Evolutionary conservation across 176 grass and related monocot species (phyloP).

Genomic region (Rhynchospora tenuis): DNA sequence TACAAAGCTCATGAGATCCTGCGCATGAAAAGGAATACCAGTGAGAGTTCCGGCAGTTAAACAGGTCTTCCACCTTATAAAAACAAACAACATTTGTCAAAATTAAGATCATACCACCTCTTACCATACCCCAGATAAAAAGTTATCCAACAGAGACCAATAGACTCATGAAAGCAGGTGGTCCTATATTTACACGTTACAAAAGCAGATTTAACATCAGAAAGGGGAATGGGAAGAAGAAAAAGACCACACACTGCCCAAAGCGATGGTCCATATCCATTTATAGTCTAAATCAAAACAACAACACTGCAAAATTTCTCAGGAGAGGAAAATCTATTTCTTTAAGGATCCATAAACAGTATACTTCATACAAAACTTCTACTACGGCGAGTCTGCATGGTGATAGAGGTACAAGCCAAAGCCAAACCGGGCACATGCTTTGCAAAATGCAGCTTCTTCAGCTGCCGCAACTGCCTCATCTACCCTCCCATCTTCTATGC

Average conservation of each 20-base stretch:
- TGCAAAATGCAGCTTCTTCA: conserved; percentile 77
- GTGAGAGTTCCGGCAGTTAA: background rate
- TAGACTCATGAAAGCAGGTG: background rate
- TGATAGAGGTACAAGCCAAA: conserved; percentile 89
- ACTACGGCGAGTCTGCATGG: conserved; percentile 41
- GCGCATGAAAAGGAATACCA: background rate
- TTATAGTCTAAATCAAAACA: background rate
- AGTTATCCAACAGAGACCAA: background rate
- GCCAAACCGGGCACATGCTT: conserved; percentile 81
- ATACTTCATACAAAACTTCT: background rate
- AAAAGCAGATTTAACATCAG: background rate
- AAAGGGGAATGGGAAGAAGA: background rate
- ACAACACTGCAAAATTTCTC: conserved; percentile 10
- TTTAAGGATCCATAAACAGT: background rate
- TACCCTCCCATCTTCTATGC: conserved; percentile 38
- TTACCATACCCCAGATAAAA: background rate
- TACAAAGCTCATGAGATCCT: too few relatives aligned
- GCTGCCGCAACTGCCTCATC: conserved; percentile 63
- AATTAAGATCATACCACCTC: background rate
- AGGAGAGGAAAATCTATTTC: conserved; percentile 6
- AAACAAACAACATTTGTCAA: background rate
- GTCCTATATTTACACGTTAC: background rate
- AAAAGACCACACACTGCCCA: conserved; percentile 23
- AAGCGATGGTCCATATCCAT: conserved; percentile 12
- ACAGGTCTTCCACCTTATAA: background rate